A percentile compares a stretch with the other conserved stretches of the same genome.
Evolutionary conservation across 1,139 yeast genomes (phyloP).

Genomic region (Saccharomyces hybrid): DNA sequence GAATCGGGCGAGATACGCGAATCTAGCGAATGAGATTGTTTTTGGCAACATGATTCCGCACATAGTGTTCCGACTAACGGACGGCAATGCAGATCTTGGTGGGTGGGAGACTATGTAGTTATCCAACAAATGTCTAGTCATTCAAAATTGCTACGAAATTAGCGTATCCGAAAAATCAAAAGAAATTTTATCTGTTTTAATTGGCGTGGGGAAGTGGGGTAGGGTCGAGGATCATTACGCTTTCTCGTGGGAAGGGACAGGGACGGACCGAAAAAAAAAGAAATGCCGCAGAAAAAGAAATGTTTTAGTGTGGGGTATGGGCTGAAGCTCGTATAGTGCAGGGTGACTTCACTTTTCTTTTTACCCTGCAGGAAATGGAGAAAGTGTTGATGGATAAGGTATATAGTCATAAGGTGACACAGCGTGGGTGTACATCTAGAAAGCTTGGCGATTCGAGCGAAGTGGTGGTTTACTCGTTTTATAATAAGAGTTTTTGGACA

Average conservation of each 20-base stretch:
- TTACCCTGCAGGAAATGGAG: neutral
- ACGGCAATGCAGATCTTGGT: slow-evolving; percentile 74
- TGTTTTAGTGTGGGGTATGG: neutral
- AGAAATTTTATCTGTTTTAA: neutral
- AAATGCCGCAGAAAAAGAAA: neutral
- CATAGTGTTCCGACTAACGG: slow-evolving; percentile 69
- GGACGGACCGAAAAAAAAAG: neutral
- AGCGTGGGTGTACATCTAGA: neutral
- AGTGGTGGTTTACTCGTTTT: neutral
- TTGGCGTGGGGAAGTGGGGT: slow-evolving; percentile 1
- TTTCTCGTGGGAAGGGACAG: neutral
- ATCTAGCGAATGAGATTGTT: slow-evolving; percentile 64
- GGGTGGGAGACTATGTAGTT: slow-evolving; percentile 87
- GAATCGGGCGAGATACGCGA: slow-evolving; percentile 56
- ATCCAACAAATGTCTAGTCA: neutral
- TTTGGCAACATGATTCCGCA: slow-evolving; percentile 74
- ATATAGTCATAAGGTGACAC: neutral
- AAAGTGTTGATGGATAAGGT: neutral
- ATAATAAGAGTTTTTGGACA: neutral
- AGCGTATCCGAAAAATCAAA: neutral
- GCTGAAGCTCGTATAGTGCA: neutral
- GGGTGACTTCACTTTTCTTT: neutral
- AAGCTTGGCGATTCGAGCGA: neutral
- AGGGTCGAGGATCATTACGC: neutral
- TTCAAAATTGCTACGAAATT: neutral